Evolutionary conservation across 352 stramenopile species (phyloP), one percentile per base, ranked within the genome.

Genomic region (Pythium chondricola): DNA sequence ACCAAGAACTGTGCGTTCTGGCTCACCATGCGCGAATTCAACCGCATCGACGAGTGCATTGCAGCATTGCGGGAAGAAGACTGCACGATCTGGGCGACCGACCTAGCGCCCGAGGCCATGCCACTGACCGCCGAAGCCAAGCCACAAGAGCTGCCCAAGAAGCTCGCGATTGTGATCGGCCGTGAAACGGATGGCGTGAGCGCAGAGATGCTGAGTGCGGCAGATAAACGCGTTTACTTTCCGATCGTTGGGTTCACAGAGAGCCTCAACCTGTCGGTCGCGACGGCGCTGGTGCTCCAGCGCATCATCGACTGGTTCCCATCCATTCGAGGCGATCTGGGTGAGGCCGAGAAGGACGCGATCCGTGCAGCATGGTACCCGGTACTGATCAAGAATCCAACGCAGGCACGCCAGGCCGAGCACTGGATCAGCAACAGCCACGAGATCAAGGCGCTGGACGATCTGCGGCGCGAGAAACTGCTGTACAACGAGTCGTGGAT

Each of bases 171-270:
- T 49, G 87, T 97, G 13, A 96, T 98, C 55, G 93, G 93, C 25
- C 93, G 89, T 0, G 93, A 98, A 68, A 90, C 74, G 16, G 86
- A 96, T 52, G 93, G 93, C 27, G 90, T 95, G 45, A 95, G 84
- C 32, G 43, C 47, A 11, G 83, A 97, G 61, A 95, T 98, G 76
- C 71, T 97, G 30, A 52, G 73, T 21, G 67, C 74, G 7, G 85
- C 87, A 6, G 83, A 97, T 59, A 63, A 83, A 58, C 82, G 90
- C 20, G 84, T 98, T 3, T 97, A 97, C 61, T 77, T 98, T 43
- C 93, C 93, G 20, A 76, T 97, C 36, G 78, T 90, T 43, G 93
- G 93, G 30, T 97, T 97, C 76, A 93, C 87, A 9, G 93, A 98
- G 69, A 96, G 83, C 31, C 68, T 97, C 21, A 98, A 98, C 64